Conservation (phyloP, 768 basidiomycete genomes). For the Suillus discolor region DNA sequence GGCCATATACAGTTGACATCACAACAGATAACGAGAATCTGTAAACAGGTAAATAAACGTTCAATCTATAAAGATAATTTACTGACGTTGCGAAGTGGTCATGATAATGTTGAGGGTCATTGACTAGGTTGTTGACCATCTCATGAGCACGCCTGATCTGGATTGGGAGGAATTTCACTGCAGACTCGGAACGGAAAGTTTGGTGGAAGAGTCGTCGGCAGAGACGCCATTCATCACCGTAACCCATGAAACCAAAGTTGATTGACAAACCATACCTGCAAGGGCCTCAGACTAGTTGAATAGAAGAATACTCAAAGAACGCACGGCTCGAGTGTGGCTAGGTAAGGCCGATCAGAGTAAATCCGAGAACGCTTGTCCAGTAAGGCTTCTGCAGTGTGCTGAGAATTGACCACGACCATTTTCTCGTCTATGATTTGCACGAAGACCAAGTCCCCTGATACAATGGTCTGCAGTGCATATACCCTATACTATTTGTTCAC, state of each 20-base stretch:
- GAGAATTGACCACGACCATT: conserved; percentile 7
- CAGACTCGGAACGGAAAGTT: conserved; percentile 36
- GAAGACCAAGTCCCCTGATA: conserved; percentile 7
- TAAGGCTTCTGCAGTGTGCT: conserved; percentile 4
- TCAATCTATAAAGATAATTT: background rate
- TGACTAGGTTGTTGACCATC: conserved; percentile 28
- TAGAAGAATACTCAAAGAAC: background rate
- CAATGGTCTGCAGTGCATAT: background rate
- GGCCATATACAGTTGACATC: conserved; percentile 10
- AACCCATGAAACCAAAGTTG: conserved; percentile 1
- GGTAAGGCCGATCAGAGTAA: conserved; percentile 11
- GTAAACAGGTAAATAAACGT: background rate
- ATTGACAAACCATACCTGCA: conserved; percentile 6
- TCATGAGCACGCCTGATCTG: conserved; percentile 26
- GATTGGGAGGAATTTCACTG: conserved; percentile 23
- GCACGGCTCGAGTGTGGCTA: conserved; percentile 7
- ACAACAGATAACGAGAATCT: conserved; percentile 8
- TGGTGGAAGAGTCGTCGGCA: conserved; percentile 40
- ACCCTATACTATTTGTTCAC: background rate
- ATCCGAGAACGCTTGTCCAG: conserved; percentile 13
- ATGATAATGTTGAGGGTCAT: conserved; percentile 31
- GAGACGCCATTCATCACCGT: conserved; percentile 21
- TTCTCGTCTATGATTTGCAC: background rate
- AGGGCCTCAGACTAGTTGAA: background rate
- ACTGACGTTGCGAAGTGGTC: conserved; percentile 20